Percentiles rank a stretch among this genome's conserved stretches.
phyloP scores from a whole-genome alignment of 345 rosid genomes.

The Salix suchowensis region DNA sequence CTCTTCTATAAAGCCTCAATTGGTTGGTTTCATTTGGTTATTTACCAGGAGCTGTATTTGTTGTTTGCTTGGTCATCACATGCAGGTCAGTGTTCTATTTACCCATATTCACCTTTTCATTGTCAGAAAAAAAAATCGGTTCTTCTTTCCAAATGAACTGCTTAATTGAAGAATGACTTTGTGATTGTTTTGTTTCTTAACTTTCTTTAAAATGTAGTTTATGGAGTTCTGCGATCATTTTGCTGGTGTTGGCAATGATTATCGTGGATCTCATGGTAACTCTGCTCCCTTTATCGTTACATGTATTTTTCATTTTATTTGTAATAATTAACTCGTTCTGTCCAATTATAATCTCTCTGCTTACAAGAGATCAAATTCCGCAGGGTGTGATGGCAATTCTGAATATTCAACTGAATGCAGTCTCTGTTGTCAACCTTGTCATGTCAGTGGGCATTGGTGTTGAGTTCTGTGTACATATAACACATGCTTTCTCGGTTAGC shows the following conservation, averaged over 20 bases:
- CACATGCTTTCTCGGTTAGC: conserved; percentile 86
- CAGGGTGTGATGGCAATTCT: conserved; percentile 97
- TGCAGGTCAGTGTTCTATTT: conserved; percentile 62
- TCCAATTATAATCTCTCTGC: background rate
- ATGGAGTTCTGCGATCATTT: conserved; percentile 87
- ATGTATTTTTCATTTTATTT: background rate
- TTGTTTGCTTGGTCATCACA: conserved; percentile 80
- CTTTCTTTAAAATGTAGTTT: conserved; percentile 47
- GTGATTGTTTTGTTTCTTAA: conserved; percentile 3
- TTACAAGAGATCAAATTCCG: conserved; percentile 27
- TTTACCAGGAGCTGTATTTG: conserved; percentile 76
- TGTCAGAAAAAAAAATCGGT: background rate
- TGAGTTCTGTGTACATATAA: conserved; percentile 94
- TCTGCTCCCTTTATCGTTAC: background rate
- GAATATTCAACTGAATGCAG: conserved; percentile 84
- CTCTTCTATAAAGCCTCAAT: background rate
- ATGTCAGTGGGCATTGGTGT: conserved; percentile 96
- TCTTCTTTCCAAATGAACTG: background rate
- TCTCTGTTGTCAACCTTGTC: conserved; percentile 90
- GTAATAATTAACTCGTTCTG: background rate
- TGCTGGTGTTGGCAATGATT: conserved; percentile 82
- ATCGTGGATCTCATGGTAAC: conserved; percentile 84
- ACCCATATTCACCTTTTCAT: background rate
- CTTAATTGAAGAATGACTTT: background rate
- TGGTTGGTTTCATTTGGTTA: conserved; percentile 9